Conservation (phyloP, 2,329 filamentous ascomycete species). For the Penicillium aurantiogriseum region DNA sequence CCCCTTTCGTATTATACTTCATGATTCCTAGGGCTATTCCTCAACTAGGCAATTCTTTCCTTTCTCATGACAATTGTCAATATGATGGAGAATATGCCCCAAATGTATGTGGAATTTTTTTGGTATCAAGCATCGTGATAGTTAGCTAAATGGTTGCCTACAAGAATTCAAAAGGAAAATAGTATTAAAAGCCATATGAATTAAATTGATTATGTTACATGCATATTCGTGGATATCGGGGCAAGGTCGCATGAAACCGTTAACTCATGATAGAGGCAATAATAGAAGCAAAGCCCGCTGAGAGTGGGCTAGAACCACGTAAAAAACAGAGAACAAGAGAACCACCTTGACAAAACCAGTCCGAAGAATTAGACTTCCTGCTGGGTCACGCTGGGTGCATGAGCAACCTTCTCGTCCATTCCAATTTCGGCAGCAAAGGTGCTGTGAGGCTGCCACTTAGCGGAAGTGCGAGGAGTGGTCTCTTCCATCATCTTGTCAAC, state of each 20-base stretch:
- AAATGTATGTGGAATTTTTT: neutral
- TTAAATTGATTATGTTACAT: neutral
- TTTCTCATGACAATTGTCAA: neutral
- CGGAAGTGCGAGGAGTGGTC: constrained; percentile 71
- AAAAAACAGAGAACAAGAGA: neutral
- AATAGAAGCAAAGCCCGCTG: neutral
- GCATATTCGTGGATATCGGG: constrained; percentile 7
- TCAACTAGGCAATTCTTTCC: neutral
- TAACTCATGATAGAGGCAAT: neutral
- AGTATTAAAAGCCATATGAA: neutral
- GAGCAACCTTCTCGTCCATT: constrained; percentile 35
- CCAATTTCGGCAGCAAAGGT: constrained; percentile 65
- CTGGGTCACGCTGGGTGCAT: constrained; percentile 14
- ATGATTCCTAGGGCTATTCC: too few species aligned
- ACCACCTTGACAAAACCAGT: neutral
- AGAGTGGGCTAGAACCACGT: neutral
- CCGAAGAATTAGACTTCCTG: constrained; percentile 3
- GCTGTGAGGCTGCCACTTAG: constrained; percentile 70
- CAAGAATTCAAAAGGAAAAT: neutral
- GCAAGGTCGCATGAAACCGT: constrained; percentile 1
- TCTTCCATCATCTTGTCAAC: constrained; percentile 89
- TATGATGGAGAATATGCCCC: neutral
- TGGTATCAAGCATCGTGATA: neutral
- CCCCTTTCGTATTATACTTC: too few species aligned
- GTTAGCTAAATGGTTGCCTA: neutral